Conservation (phyloP, 2,329 filamentous ascomycete species). For the Aspergillus sp. region DNA sequence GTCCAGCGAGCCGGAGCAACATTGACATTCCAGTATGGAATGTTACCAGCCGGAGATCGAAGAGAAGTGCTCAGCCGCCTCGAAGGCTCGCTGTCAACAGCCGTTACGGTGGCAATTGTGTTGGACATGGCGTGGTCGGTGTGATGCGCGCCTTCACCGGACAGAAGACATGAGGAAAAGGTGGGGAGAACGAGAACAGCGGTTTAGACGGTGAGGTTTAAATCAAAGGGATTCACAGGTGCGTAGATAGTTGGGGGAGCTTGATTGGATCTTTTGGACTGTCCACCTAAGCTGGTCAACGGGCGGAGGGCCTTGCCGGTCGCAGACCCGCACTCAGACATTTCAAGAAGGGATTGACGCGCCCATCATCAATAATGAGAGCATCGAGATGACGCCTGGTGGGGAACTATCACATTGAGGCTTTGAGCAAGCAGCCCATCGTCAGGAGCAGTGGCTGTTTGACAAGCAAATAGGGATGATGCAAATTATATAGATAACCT, state of each 20-base stretch:
- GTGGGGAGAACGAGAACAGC: constrained; percentile 6
- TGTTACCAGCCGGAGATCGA: constrained; percentile 9
- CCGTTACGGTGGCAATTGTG: constrained; percentile 24
- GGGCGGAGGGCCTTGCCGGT: constrained; percentile 6
- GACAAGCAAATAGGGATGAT: neutral
- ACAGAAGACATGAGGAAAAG: constrained; percentile 9
- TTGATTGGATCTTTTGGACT: neutral
- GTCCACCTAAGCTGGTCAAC: constrained; percentile 8
- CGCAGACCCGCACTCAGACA: constrained; percentile 8
- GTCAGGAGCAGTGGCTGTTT: neutral
- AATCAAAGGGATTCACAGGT: constrained; percentile 1
- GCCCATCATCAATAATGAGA: constrained; percentile 3
- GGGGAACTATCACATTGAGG: constrained; percentile 5
- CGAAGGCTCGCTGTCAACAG: constrained; percentile 21
- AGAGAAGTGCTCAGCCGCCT: constrained; percentile 15
- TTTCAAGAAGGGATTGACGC: constrained; percentile 19
- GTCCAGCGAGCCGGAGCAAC: constrained; percentile 64
- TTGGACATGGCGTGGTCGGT: constrained; percentile 8
- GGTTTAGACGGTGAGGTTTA: constrained; percentile 1
- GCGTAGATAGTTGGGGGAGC: neutral
- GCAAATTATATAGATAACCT: neutral
- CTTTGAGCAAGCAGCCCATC: neutral
- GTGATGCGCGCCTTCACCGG: neutral
- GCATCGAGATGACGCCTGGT: neutral
- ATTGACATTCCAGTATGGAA: constrained; percentile 83